Base-by-base conservation (phyloP, 1,139 yeast species). In the Protomyces pachydermus region DNA sequence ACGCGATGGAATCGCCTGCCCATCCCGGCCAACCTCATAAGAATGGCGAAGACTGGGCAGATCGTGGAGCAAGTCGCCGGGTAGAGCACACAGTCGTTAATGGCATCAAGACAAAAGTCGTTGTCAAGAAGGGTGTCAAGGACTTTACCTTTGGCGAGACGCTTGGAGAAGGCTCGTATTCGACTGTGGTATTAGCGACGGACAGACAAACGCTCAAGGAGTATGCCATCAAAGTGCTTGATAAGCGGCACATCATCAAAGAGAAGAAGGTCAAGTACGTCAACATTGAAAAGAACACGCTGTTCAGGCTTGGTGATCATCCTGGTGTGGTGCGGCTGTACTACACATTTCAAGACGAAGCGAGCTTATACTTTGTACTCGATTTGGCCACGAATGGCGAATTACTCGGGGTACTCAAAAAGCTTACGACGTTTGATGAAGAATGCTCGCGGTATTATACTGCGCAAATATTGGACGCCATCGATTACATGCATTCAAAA, bases 201-300 rank as follows among this genome's bases (percentile, higher is more conserved):
- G 97, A 93, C 70, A 80, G 85, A 54, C 85, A 84, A 66, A 85
- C 88, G n/a, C 76, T 81, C 60, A 82, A 82, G 65, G 84, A 86
- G 65, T 93, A 88, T 73, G 99, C 99, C 3, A 86, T 95, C 67
- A 95, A 95, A 75, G 86, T 93, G 5, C 82, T 95, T 54, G 95
- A 95, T 69, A 95, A 95, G 75, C 82, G 91, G 53, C 98, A 95
- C 75, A 95, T 93, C 67, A 93, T 93, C 70, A 87, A 89, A 74
- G 99, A 93, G 75, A 88, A 88, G 73, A 93, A 93, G 74, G 95
- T 91, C 70, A 93, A 95, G 75, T 95, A 93, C 72, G 98, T 93
- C 66, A 91, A 91, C 72, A 93, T 95, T 66, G 98, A 95, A 75
- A 93, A 93, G 75, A 90, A 90, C 71, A 93, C 98, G 1, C 79